Base-by-base conservation (phyloP, 2,329 filamentous ascomycete species). In the Lasiodiplodia sp. region DNA sequence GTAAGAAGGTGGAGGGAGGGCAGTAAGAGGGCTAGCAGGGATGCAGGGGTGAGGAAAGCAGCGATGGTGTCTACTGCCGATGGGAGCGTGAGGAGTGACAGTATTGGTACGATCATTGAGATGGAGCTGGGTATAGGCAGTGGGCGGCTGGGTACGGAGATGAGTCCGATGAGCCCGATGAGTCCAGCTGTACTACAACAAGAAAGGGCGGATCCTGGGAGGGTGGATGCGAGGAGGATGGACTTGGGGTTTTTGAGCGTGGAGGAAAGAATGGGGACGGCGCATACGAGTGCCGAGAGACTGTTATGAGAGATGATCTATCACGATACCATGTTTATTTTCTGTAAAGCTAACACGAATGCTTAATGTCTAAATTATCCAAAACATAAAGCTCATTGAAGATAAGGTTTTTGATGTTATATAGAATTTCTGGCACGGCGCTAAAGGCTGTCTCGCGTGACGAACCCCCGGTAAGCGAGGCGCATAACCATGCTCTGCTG, bases 1-100 rank as follows among this genome's bases (percentile, higher is more conserved):
- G 71, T 72, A 18, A 68, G 73, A 55, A 67, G 53, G 64, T 67
- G 70, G 66, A 66, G 66, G n/a, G 53, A 52, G 31, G 14, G 63
- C 28, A 51, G 63, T 10, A 23, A 56, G 52, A 23, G 60, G 44
- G 58, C 31, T 1, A 53, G 23, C 49, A 47, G 21, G 21, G 62
- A 55, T 56, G 14, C 16, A 55, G 68, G 7, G 21, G 65, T 40
- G 28, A 34, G 34, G 47, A 18, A 18, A 47, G 11, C 11, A 5
- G 44, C 18, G 0, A 11, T 34, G 52, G 23, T n/a, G 52, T 18
- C 16, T 16, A 18, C 14, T 23, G 23, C 23, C 2, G 18, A 18
- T 11, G 55, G 14, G 40, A 47, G 18, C 3, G n/a, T 7, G 55
- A 40, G 34, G 55, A 58, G 34, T 23, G 40, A 8, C 37, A 57